Evolutionary conservation across 192 early-diverging fungal species (phyloP), one percentile per base, ranked within the genome.

Genomic region (Linderina pennispora): DNA sequence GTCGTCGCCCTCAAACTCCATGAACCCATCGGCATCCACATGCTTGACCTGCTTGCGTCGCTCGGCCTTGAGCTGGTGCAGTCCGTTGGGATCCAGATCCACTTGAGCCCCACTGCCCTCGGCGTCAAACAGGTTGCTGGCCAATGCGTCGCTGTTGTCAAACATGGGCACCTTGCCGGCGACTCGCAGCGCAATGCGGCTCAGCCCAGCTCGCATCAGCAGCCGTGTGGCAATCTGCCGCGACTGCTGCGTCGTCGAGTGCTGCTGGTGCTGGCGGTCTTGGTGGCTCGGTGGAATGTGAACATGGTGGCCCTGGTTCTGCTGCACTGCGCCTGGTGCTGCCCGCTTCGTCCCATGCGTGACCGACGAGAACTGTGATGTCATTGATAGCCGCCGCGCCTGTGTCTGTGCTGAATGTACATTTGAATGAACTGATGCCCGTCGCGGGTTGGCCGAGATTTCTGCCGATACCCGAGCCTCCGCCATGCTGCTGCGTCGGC

Each of bases 111-210:
- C 60, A 23, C 55, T 70, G n/a, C 45, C 44, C 33, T 48, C 53
- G 35, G 23, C 38, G 19, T 43, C 55, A 45, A 56, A 51, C 45
- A 52, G 25, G 13, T 37, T 52, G 44, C 57, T 59, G 31, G 48
- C 38, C 38, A 52, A 52, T 0, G 48, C 48, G 8, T 51, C 57
- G 31, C 28, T 36, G 33, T 40, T 50, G 31, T 45, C 56, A 24
- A 50, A 50, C 31, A 50, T 28, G 15, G 22, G 26, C 17, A 26
- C 39, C 32, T 18, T 39, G 36, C 20, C 25, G 1, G 60, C 67
- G 5, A 71, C 67, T 21, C 67, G 67, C 14, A 71, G 59, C 17
- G 67, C 67, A 16, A 71, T 59, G 26, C 67, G 55, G 52, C 67
- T 71, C 17, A 71, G 48, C 9, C 67, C 67, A 3, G 67, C 67